These are phyloP conservation scores for Sanghuangporus weigelae DNA, from an alignment of 1,284 basidiomycete genomes.

Conservation along the genomic window DNA sequence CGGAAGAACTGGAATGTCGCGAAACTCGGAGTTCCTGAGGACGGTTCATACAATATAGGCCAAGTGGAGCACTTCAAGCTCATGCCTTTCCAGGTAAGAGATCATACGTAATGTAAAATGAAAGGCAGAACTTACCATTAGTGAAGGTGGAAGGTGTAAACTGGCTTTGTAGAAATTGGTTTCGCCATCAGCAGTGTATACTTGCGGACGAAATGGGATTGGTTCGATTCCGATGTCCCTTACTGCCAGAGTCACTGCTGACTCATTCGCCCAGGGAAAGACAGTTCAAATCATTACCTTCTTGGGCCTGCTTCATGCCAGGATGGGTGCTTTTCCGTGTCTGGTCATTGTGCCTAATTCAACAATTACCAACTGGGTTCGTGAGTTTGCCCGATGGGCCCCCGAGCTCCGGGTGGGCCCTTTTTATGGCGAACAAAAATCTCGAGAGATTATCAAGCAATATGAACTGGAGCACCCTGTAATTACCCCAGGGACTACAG, in stretches of 20 bases:
- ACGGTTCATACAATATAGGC: slow-evolving; percentile 54
- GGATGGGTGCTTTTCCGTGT: slow-evolving; percentile 65
- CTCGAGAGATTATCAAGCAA: slow-evolving; percentile 75
- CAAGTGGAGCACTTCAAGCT: slow-evolving; percentile 57
- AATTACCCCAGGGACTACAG: slow-evolving; percentile 34
- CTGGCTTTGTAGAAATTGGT: slow-evolving; percentile 90
- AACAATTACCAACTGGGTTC: slow-evolving; percentile 83
- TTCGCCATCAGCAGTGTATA: slow-evolving; percentile 82
- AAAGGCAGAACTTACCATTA: not conserved
- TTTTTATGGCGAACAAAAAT: slow-evolving; percentile 74
- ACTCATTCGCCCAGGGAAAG: slow-evolving; percentile 58
- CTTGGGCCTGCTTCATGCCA: slow-evolving; percentile 68
- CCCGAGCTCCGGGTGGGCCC: slow-evolving; percentile 77
- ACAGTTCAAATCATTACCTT: slow-evolving; percentile 91
- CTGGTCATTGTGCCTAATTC: slow-evolving; percentile 94
- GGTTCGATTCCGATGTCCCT: slow-evolving; percentile 36
- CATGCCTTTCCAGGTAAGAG: slow-evolving; percentile 77
- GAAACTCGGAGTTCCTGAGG: slow-evolving; percentile 39
- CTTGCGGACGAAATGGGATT: slow-evolving; percentile 99
- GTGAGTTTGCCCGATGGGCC: slow-evolving; percentile 92
- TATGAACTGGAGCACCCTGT: slow-evolving; percentile 75
- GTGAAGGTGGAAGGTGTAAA: slow-evolving; percentile 83
- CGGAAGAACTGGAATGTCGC: slow-evolving; percentile 40
- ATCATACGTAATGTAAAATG: slow-evolving; percentile 11
- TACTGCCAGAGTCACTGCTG: not conserved